Evolutionary conservation across 2,329 filamentous ascomycete species (phyloP).

Genomic region (Dactylellina parvicollis): DNA sequence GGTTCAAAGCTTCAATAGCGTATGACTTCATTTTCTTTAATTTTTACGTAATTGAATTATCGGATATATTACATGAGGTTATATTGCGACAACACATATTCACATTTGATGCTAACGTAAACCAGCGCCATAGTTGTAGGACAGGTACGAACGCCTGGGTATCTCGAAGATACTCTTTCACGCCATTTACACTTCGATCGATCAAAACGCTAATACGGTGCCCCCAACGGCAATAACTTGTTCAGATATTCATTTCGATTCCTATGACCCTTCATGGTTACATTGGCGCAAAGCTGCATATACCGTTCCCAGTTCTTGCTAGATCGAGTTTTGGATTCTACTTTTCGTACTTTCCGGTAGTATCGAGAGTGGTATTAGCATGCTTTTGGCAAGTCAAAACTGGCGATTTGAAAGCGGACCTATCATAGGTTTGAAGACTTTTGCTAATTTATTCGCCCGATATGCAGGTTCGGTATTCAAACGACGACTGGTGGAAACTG

Average conservation of each 20-base stretch:
- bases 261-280: conserved; percentile 66
- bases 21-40: conserved; percentile 54
- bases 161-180: conserved; percentile 56
- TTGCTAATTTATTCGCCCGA: background rate
- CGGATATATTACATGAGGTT: background rate
- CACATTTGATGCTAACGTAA: conserved; percentile 22
- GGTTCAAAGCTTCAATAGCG: conserved; percentile 53
- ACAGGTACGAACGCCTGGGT: conserved; percentile 20
- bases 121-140: conserved; percentile 50
- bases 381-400: conserved; percentile 63
- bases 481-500: conserved; percentile 71
- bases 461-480: conserved; percentile 70
- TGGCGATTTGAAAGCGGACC: conserved; percentile 43
- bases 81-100: conserved; percentile 38
- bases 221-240: background rate
- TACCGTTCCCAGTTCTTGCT: conserved; percentile 65
- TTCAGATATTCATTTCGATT: conserved; percentile 43
- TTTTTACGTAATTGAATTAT: conserved; percentile 51
- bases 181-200: conserved; percentile 57
- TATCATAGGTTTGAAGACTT: too few species aligned
- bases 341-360: conserved; percentile 62
- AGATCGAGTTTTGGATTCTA: conserved; percentile 65
- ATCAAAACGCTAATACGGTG: too few species aligned
- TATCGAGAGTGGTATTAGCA: conserved; percentile 63
- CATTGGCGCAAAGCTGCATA: conserved; percentile 64